A percentile compares a stretch with the other conserved stretches of the same genome.
These are phyloP conservation scores for Roridomyces roridus DNA, from an alignment of 768 basidiomycete genomes.

Conservation along the genomic window DNA sequence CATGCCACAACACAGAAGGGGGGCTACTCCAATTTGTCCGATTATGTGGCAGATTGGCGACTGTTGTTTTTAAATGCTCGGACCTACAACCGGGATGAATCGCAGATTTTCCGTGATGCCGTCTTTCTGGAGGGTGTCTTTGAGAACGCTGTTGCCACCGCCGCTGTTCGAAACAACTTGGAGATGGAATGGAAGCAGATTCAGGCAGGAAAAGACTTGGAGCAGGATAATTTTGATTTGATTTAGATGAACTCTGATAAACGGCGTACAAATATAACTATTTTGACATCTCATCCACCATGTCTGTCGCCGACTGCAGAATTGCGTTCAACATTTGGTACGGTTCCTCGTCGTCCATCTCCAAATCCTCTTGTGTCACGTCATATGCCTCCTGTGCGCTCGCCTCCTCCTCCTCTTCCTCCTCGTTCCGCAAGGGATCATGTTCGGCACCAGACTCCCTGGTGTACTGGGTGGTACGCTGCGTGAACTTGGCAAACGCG, in stretches of 20 bases:
- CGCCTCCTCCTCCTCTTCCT: background rate
- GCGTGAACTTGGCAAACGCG: conserved; percentile 18
- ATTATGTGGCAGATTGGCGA: background rate
- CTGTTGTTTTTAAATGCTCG: conserved; percentile 1
- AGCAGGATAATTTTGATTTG: background rate
- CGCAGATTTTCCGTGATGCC: background rate
- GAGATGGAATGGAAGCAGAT: background rate
- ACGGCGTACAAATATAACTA: no score
- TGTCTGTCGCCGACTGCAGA: background rate
- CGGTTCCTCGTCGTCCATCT: conserved; percentile 12
- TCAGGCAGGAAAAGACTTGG: background rate
- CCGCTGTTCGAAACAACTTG: background rate
- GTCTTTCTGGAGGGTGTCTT: background rate
- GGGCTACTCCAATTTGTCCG: background rate
- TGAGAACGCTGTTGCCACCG: background rate
- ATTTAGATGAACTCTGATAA: no score
- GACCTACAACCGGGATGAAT: background rate
- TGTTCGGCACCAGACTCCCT: background rate
- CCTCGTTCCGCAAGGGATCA: background rate
- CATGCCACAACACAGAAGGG: no score
- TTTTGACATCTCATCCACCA: background rate
- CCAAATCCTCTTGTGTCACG: conserved; percentile 6
- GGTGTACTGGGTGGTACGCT: background rate
- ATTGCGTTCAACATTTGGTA: background rate
- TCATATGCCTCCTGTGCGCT: conserved; percentile 4